A percentile compares a stretch with the other conserved stretches of the same genome.
Evolutionary conservation across 345 rosid genomes (phyloP).

Genomic region (Rubroshorea leprosula): DNA sequence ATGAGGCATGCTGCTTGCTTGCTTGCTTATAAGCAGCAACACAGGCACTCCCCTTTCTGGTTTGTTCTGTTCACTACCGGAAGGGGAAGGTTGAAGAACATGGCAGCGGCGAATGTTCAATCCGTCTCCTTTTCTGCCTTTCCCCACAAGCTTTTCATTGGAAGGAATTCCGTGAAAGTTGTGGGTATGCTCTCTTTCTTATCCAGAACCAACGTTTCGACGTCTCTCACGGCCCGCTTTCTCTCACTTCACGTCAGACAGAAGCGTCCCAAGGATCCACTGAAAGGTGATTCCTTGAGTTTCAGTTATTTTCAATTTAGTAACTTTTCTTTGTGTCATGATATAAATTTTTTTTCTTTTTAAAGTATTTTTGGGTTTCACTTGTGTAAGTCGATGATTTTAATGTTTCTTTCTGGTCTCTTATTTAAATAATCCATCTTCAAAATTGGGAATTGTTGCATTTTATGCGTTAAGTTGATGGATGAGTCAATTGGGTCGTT

Average conservation of each 20-base stretch:
- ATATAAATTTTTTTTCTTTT: neutral
- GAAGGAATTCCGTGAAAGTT: constrained; percentile 19
- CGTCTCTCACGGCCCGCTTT: constrained; percentile 16
- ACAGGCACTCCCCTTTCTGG: neutral
- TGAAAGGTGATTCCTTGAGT: constrained; percentile 42
- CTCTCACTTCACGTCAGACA: constrained; percentile 32
- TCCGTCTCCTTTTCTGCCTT: constrained; percentile 32
- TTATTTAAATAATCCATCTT: no score
- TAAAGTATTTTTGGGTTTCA: neutral
- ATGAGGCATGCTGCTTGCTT: neutral
- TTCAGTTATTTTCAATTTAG: constrained; percentile 1
- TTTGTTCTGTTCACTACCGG: neutral
- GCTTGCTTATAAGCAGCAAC: neutral
- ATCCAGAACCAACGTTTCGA: constrained; percentile 20
- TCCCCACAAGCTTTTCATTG: constrained; percentile 18
- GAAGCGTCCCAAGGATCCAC: constrained; percentile 26
- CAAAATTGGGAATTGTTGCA: no score
- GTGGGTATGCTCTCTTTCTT: constrained; percentile 36
- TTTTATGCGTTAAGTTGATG: no score
- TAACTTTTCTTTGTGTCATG: no score
- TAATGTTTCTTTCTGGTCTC: no score
- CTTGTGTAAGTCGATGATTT: no score
- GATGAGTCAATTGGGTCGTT: neutral
- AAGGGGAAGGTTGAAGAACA: neutral
- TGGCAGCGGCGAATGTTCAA: neutral